phyloP scores from a whole-genome alignment of 2,329 filamentous ascomycete species.

The Fusarium marasasianum region DNA sequence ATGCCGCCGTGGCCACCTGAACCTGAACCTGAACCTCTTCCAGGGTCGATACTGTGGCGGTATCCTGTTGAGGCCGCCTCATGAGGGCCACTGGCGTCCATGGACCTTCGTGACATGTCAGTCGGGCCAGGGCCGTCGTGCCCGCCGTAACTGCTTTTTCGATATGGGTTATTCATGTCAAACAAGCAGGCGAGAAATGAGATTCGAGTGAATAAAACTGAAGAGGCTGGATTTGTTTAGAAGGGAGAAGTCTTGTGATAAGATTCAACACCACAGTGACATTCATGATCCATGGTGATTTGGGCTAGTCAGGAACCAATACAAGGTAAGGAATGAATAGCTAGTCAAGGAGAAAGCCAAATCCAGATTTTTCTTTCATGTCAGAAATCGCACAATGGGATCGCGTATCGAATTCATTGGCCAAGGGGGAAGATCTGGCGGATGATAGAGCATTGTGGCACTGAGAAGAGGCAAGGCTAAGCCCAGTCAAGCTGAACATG shows the following conservation, averaged over 20 bases:
- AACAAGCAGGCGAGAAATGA: not conserved
- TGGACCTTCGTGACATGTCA: constrained; percentile 23
- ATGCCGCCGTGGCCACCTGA: constrained; percentile 29
- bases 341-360: not conserved
- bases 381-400: not conserved
- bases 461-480: constrained; percentile 1
- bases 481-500: not conserved
- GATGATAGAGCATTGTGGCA: constrained; percentile 5
- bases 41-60: constrained; percentile 24
- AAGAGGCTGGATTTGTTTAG: constrained; percentile 7
- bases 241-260: not conserved
- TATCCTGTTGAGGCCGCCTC: constrained; percentile 19
- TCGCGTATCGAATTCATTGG: not conserved
- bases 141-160: constrained; percentile 19
- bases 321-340: constrained; percentile 9
- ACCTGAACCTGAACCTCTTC: constrained; percentile 2
- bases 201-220: not conserved
- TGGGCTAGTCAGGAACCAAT: constrained; percentile 9
- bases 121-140: constrained; percentile 6
- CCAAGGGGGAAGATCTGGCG: not conserved
- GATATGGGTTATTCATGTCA: constrained; percentile 20
- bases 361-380: not conserved
- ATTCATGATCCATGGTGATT: not conserved
- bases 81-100: constrained; percentile 8
- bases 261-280: constrained; percentile 14